These are phyloP conservation scores for Xylaria longipes DNA, from an alignment of 495 filamentous ascomycete species.

Conservation along the genomic window DNA sequence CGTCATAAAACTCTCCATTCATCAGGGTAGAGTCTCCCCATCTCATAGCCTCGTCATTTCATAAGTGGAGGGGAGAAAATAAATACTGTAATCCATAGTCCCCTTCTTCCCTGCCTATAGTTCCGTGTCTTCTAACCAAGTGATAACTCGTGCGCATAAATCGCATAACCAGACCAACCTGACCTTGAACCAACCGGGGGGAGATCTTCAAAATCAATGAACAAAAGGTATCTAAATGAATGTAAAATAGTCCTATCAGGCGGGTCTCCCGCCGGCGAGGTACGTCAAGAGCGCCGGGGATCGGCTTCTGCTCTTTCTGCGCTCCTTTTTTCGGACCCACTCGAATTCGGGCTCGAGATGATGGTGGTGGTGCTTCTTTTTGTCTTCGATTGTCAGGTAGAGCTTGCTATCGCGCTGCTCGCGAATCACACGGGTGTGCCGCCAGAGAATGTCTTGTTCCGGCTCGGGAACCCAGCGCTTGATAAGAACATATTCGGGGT, in stretches of 20 bases:
- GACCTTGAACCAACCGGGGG: background rate
- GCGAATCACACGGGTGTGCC: conserved; percentile 70
- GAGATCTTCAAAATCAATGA: background rate
- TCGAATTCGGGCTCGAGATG: conserved; percentile 56
- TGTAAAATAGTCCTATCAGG: conserved; percentile 26
- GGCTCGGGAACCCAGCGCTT: conserved; percentile 76
- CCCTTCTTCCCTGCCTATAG: conserved; percentile 1
- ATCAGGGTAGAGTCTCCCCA: conserved; percentile 7
- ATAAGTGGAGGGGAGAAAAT: conserved; percentile 21
- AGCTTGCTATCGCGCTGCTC: conserved; percentile 50
- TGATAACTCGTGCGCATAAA: background rate
- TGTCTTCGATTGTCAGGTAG: conserved; percentile 55
- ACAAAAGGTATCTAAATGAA: background rate
- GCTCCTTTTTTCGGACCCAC: conserved; percentile 69
- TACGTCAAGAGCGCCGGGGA: conserved; percentile 54
- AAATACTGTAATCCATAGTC: background rate
- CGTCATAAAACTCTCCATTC: background rate
- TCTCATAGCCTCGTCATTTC: conserved; percentile 18
- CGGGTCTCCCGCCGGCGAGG: conserved; percentile 51
- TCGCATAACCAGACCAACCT: background rate
- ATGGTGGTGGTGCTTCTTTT: conserved; percentile 60
- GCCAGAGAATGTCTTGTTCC: conserved; percentile 75
- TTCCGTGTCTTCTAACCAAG: background rate
- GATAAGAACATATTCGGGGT: conserved; percentile 76
- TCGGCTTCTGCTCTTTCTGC: conserved; percentile 49